Base-by-base conservation (phyloP, 805 yeast genomes). In the Pichia paraexigua region DNA sequence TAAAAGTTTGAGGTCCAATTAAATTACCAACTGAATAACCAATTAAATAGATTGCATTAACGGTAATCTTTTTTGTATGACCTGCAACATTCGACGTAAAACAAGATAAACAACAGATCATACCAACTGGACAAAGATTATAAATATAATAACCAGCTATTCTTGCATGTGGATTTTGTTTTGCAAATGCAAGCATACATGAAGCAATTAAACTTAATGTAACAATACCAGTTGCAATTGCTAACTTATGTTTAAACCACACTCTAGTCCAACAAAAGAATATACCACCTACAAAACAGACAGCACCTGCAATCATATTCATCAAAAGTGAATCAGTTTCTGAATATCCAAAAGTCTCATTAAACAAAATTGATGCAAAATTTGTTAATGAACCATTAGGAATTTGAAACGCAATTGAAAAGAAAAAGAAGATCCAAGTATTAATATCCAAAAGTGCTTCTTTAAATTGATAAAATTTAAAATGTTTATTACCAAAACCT, bases 351-450 rank as follows among this genome's bases (percentile, higher is more conserved):
- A 60, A 55, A 5, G 43, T 24, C 13, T 27, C 45, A 15, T 27
- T 13, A 20, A 52, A 27, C 11, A 71, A 56, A 13, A 69, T 63
- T 53, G 71, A 75, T 15, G 73, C 73, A 55, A 78, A 78, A 60
- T 72, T 76, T 24, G 80, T 72, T 32, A 77, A 60, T 41, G 83
- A 85, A 60, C 85, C 85, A 57, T 79, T 78, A 49, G 85, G 85
- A 55, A 83, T 71, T 47, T 74, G 62, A 25, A 76, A 59, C 24
- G 74, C 73, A 50, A 74, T 66, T 8, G 69, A 59, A 57, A 78
- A 73, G 58, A 70, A 67, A 46, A 79, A 74, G 62, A 72, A 69
- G 24, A 77, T 57, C 78, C 80, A 80, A 4, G 77, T 72, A 60
- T 76, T 75, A 35, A 67, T 62, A 59, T 83, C 88, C 17, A 63